Base-by-base conservation (phyloP, 768 basidiomycete species). In the Tulasnella sp. region DNA sequence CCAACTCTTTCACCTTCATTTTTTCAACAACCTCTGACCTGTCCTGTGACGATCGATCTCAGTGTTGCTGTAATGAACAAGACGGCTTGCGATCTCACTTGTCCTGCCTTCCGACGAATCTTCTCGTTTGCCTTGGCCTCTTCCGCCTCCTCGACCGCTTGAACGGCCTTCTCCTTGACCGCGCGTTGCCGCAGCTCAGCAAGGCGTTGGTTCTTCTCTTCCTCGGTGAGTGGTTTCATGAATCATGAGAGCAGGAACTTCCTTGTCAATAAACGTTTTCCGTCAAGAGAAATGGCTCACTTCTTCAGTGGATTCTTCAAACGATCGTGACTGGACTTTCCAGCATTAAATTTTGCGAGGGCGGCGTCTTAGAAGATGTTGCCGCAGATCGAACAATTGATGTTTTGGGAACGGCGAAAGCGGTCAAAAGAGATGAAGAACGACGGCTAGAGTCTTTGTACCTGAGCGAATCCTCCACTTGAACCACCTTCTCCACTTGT, bases 241-340 rank as follows among this genome's bases (percentile, higher is more conserved):
- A 3, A 61, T 26, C 23, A 13, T 44, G 7, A 7, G 42, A 44
- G 42, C 39, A 37, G 29, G 48, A 29, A 11, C 2, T 13, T 29
- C 6, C 29, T 10, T 13, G 55, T 48, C 42, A 75, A 57, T 13
- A 3, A 18, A 29, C 16, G 46, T 1, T 26, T 26, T 75, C 57
- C 46, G 0, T 23, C 23, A 73, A 0, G 11, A 16, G 13, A 23
- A 67, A 9, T 16, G 11, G 0, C 16, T 5, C 70, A 94, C 95
- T 88, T 98, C 97, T 82, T 99, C 96, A 0, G 91, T 93, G 1
- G 93, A 95, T 82, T 98, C 97, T 83, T 98, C 96, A 80, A 98
- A 99, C 95, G 91, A 84, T 95, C 91, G 83, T 99, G 97, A 0
- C 97, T 97, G 80, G 91, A 93, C 86, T 95, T 95, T 84, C 96